Evolutionary conservation across 75 land plant species (phyloP).

Genomic region (Azolla pinnata): DNA sequence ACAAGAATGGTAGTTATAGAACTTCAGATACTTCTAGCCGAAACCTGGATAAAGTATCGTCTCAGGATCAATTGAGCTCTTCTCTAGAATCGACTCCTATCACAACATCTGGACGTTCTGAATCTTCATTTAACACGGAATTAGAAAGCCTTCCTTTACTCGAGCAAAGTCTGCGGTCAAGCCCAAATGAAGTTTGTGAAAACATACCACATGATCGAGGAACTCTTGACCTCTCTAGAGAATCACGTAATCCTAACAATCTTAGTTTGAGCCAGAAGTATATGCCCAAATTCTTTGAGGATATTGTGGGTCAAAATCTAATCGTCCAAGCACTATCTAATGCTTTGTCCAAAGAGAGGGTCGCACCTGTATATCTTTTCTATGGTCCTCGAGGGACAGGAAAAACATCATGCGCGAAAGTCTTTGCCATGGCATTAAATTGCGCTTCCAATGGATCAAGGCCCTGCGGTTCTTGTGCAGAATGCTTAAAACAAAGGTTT

Average conservation of each 20-base stretch:
- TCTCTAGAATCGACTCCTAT: slow-evolving; percentile 11
- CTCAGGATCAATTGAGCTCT: slow-evolving; percentile 10
- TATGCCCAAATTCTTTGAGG: slow-evolving; percentile 71
- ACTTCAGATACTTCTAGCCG: slow-evolving; percentile 41
- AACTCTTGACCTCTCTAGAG: too few species aligned
- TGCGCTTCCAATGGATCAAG: slow-evolving; percentile 59
- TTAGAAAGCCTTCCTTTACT: slow-evolving; percentile 51
- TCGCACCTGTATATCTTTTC: slow-evolving; percentile 76
- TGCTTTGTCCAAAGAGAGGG: slow-evolving; percentile 53
- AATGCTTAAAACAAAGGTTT: slow-evolving; percentile 48
- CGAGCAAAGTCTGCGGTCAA: slow-evolving; percentile 33
- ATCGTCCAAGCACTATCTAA: slow-evolving; percentile 76
- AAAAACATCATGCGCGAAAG: slow-evolving; percentile 77
- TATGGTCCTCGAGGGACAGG: slow-evolving; percentile 98
- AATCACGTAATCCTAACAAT: too few species aligned
- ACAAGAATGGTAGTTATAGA: slow-evolving; percentile 58
- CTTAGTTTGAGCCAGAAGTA: slow-evolving; percentile 71
- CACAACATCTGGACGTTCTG: slow-evolving; percentile 27
- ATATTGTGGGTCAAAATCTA: slow-evolving; percentile 76
- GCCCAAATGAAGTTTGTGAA: slow-evolving; percentile 9
- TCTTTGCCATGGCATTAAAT: slow-evolving; percentile 77
- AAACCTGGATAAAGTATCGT: slow-evolving; percentile 18
- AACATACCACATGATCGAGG: too few species aligned
- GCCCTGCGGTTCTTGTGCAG: slow-evolving; percentile 73
- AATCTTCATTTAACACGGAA: slow-evolving; percentile 38